Percentiles rank a stretch among this genome's conserved stretches.
These are phyloP conservation scores for Acmispon strigosus DNA, from an alignment of 306 rosid species.

Conservation along the genomic window DNA sequence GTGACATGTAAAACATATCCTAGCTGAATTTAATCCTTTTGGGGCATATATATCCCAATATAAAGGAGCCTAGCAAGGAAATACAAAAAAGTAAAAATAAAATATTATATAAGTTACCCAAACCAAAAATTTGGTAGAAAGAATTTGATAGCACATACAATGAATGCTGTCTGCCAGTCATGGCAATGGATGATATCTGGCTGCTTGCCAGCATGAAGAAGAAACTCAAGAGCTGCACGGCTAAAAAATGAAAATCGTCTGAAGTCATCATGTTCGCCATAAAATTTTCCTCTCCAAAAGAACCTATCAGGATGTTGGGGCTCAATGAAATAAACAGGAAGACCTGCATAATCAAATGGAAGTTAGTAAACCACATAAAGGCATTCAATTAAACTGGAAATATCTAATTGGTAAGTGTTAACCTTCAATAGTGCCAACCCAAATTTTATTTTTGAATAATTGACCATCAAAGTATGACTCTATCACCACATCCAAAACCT, in stretches of 20 bases:
- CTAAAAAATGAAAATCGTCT: conserved; percentile 87
- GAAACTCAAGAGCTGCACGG: conserved; percentile 92
- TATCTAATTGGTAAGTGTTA: conserved; percentile 3
- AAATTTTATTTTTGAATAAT: conserved; percentile 78
- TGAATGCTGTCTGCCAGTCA: conserved; percentile 99
- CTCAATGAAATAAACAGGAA: conserved; percentile 94
- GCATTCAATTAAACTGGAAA: conserved; percentile 4
- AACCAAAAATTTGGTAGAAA: conserved; percentile 6
- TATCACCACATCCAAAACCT: conserved; percentile 65
- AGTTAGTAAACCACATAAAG: conserved; percentile 24
- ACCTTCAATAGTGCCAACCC: conserved; percentile 96
- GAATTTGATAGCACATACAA: conserved; percentile 49
- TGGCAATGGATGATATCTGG: conserved; percentile 99
- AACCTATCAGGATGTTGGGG: conserved; percentile 85
- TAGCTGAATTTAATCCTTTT: conserved; percentile 84
- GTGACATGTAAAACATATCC: conserved; percentile 98
- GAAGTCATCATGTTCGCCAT: conserved; percentile 91
- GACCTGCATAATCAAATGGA: conserved; percentile 51
- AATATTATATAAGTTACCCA: neutral
- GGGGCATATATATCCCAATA: conserved; percentile 82
- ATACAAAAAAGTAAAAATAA: neutral
- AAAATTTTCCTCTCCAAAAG: conserved; percentile 75
- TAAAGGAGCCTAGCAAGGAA: conserved; percentile 77
- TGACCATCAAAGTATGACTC: conserved; percentile 82
- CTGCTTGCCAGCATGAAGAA: conserved; percentile 86